Base-by-base conservation (phyloP, 2,329 filamentous ascomycete genomes). In the Colletotrichum lentis region DNA sequence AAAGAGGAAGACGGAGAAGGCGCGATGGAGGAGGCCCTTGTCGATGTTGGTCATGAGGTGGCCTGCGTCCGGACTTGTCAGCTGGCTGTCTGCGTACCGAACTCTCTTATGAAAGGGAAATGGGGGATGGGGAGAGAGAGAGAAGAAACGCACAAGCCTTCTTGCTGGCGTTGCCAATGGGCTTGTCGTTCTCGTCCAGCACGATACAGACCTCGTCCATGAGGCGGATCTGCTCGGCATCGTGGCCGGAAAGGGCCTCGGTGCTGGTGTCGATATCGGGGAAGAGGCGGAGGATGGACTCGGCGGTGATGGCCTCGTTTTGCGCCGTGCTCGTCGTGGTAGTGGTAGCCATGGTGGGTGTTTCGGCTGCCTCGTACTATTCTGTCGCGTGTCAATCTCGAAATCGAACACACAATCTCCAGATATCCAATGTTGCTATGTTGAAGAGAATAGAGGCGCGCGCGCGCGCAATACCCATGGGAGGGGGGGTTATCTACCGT, bases 181-280 rank as follows among this genome's bases (percentile, higher is more conserved):
- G 94, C 74, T 88, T 84, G 79, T 98, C 96, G 75, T 98, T 88
- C 75, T 97, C 90, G 80, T 98, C 95, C 54, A 96, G 84, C 20
- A 99, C 96, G 78, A 99, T 98, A 86, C 96, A 99, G 57, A 97
- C 91, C 83, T 98, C 96, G 76, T 99, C 95, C 96, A 99, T 99
- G 75, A 99, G 83, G 58, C 95, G 90, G 75, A 97, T 97, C 83
- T 99, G 96, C 84, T 98, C 95, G 79, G 92, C 95, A 83, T 98
- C 94, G 83, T 98, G 96, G 59, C 95, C 96, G 64, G 91, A 91
- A 52, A 98, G 86, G 67, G 93, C 93, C 60, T 88, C 85, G 71
- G 90, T 90, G 76, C 84, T 87, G 69, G 88, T 89, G 80, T 91
- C 85, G 79, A 89, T 88, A 78, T 97, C 94, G 61, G 94, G 93